These are phyloP conservation scores for Pestalotiopsis sp. DNA, from an alignment of 2,329 filamentous ascomycete genomes.

Conservation along the genomic window DNA sequence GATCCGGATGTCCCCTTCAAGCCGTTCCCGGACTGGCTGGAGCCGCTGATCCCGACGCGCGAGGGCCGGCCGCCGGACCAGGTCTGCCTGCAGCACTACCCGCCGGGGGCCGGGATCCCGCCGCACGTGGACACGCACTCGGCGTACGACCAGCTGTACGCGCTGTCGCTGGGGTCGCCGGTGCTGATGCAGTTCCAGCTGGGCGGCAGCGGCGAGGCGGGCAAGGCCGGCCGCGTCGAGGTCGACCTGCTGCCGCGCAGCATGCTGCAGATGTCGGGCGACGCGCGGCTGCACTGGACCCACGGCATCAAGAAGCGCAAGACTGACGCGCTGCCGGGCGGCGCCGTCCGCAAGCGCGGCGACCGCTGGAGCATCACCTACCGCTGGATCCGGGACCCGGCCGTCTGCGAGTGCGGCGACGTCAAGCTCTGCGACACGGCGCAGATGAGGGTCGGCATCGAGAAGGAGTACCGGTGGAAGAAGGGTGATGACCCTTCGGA, in stretches of 20 bases:
- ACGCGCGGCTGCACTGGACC: slow-evolving; percentile 54
- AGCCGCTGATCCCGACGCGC: slow-evolving; percentile 44
- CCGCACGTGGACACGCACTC: slow-evolving; percentile 61
- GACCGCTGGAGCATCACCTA: slow-evolving; percentile 58
- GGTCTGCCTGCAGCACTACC: slow-evolving; percentile 55
- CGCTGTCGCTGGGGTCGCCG: slow-evolving; percentile 22
- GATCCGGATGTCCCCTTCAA: slow-evolving; percentile 49
- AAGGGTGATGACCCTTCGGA: too few relatives aligned
- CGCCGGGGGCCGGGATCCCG: slow-evolving; percentile 59
- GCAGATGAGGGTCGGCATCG: slow-evolving; percentile 43
- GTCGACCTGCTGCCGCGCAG: slow-evolving; percentile 49
- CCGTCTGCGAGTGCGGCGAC: slow-evolving; percentile 51
- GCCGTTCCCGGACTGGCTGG: slow-evolving; percentile 51
- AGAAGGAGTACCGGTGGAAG: slow-evolving; percentile 54
- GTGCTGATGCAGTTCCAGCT: slow-evolving; percentile 26
- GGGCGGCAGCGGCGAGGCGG: background rate
- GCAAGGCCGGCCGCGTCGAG: slow-evolving; percentile 31
- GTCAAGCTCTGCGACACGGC: slow-evolving; percentile 51
- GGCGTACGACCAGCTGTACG: slow-evolving; percentile 34
- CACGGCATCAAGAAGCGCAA: slow-evolving; percentile 56
- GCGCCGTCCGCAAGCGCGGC: slow-evolving; percentile 39
- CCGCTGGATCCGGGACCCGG: slow-evolving; percentile 48
- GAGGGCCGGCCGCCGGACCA: slow-evolving; percentile 52
- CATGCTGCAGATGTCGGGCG: slow-evolving; percentile 51
- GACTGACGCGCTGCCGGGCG: slow-evolving; percentile 48